phyloP scores from a whole-genome alignment of 331 rosid species.

The Rosa hybrid region DNA sequence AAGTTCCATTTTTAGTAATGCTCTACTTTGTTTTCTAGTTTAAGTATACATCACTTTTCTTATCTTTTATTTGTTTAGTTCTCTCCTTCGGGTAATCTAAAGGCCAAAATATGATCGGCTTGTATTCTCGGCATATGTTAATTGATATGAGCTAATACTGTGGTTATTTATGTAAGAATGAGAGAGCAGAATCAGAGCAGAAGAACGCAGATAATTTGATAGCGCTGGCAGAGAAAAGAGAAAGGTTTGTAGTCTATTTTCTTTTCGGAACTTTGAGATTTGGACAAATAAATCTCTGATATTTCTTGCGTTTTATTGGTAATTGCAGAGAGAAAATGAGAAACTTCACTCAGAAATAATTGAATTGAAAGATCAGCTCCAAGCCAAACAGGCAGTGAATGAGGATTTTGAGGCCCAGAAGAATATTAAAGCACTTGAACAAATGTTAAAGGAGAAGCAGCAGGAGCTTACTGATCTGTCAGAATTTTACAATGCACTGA shows the following conservation, averaged over 20 bases:
- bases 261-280: background rate
- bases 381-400: conserved; percentile 58
- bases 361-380: conserved; percentile 56
- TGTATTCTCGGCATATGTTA: background rate
- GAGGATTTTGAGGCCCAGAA: conserved; percentile 48
- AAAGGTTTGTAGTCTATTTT: conserved; percentile 30
- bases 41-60: background rate
- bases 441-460: conserved; percentile 50
- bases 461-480: conserved; percentile 51
- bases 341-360: conserved; percentile 44
- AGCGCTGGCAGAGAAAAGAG: conserved; percentile 54
- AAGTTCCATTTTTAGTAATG: background rate
- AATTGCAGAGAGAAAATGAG: conserved; percentile 61
- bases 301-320: conserved; percentile 9
- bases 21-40: background rate
- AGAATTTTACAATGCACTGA: conserved; percentile 45
- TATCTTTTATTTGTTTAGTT: background rate
- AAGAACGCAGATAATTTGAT: conserved; percentile 50
- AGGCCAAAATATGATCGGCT: background rate
- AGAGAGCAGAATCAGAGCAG: conserved; percentile 62
- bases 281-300: background rate
- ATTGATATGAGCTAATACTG: background rate
- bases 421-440: conserved; percentile 42
- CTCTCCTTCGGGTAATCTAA: background rate
- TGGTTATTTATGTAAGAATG: conserved; percentile 43